Conservation (phyloP, 768 basidiomycete genomes). For the Termitomyces sp. region DNA sequence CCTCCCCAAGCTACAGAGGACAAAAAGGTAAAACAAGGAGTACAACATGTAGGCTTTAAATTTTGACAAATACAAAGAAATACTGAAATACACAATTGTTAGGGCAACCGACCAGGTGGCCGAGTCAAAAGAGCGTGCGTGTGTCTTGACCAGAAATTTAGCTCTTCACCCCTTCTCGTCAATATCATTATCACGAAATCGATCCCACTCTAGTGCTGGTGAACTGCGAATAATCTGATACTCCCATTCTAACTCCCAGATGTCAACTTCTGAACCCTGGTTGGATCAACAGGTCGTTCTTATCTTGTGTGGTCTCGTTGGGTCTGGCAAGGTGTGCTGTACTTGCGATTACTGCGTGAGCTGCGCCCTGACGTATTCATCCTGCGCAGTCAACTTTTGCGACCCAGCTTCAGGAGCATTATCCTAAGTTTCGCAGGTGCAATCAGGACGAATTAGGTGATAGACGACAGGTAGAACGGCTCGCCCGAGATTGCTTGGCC, state of each 20-base stretch:
- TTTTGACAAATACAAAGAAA: background rate
- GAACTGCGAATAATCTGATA: background rate
- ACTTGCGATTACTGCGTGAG: background rate
- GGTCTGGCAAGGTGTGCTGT: conserved; percentile 61
- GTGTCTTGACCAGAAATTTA: too few relatives aligned
- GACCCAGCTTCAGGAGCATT: conserved; percentile 55
- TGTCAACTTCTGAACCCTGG: conserved; percentile 16
- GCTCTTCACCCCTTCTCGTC: too few relatives aligned
- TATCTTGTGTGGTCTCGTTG: conserved; percentile 72
- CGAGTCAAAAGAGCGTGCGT: too few relatives aligned
- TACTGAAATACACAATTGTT: too few relatives aligned
- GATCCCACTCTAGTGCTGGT: background rate
- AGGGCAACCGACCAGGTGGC: too few relatives aligned
- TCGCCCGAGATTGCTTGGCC: conserved; percentile 47
- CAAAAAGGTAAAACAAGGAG: too few relatives aligned
- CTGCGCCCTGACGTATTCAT: conserved; percentile 1
- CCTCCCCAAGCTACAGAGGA: too few relatives aligned
- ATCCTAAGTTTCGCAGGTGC: conserved; percentile 63
- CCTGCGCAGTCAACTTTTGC: conserved; percentile 60
- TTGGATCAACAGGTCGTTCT: conserved; percentile 49
- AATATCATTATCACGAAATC: background rate
- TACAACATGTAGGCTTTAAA: too few relatives aligned
- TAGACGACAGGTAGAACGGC: conserved; percentile 59
- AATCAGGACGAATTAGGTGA: conserved; percentile 80
- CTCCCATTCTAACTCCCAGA: background rate